Base-by-base conservation (phyloP, 2,329 filamentous ascomycete genomes). In the Monosporascus sp. region DNA sequence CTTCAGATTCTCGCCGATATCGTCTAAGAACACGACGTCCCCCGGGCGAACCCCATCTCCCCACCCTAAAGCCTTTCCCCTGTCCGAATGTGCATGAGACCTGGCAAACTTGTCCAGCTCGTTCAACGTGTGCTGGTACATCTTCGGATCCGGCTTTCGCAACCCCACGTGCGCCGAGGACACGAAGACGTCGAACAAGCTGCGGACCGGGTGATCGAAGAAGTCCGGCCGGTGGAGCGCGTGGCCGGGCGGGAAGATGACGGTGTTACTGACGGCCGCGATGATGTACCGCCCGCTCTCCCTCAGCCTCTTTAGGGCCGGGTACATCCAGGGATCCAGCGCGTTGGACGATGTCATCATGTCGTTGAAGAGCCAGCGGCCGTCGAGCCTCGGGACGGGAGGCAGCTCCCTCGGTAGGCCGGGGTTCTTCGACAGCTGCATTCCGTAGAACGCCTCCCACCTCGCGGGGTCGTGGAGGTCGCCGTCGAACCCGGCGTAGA, bases 1-100 rank as follows among this genome's bases (percentile, higher is more conserved):
- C 75, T 92, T 94, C 53, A 97, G 70, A 68, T 99, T 99, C 70
- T 92, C 85, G 2, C 94, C 94, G 68, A 99, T 96, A 63, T 97
- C 92, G 68, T 97, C 94, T 48, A 97, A 72, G 67, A 99, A 99
- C 5, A 96, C 72, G 45, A 97, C 76, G 51, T 97, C 90, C 1
- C 74, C 73, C 0, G 86, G 73, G 52, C 73, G 69, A 8, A 95
- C 74, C 0, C 78, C 74, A 6, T 73, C 70, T 17, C 68, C 69
- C 74, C 79, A 80, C 4, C 76, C 77, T 37, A 70, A 59, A 8
- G 57, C 60, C 56, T 59, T 60, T 0, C 73, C 75, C 57, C 73
- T 68, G 38, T 66, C 61, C 17, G 72, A 70, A 3, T 59, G 51
- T 2, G 73, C 73, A 47, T 82, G 83, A 24, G 74, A 69, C 64